These are phyloP conservation scores for Dactylonectria estremocensis DNA, from an alignment of 2,329 filamentous ascomycete species.

Conservation along the genomic window DNA sequence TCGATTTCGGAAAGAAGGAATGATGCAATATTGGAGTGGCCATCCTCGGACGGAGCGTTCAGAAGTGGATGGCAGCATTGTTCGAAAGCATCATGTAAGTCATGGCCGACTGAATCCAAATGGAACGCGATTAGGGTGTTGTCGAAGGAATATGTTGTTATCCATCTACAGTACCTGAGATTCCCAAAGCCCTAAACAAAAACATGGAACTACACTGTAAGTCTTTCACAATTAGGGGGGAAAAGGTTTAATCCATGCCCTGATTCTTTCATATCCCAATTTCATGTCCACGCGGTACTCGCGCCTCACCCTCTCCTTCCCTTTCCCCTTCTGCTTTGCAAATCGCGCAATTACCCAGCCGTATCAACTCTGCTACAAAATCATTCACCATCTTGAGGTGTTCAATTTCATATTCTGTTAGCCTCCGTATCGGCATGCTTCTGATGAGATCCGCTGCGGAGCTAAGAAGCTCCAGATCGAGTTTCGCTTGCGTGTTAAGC, in stretches of 20 bases:
- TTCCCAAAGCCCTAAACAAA: neutral
- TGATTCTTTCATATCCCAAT: neutral
- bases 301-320: neutral
- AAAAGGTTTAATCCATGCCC: neutral
- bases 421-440: too few species aligned
- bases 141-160: too few species aligned
- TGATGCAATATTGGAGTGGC: too few species aligned
- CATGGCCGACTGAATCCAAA: too few species aligned
- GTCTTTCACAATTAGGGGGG: neutral
- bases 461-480: slow-evolving; percentile 62
- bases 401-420: slow-evolving; percentile 56
- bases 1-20: too few species aligned
- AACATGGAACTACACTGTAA: neutral
- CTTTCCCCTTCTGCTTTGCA: slow-evolving; percentile 42
- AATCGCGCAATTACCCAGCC: slow-evolving; percentile 60
- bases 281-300: too few species aligned
- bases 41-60: too few species aligned
- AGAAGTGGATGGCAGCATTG: too few species aligned
- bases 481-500: slow-evolving; percentile 55
- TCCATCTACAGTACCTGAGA: neutral
- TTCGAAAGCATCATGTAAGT: too few species aligned
- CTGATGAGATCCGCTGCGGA: slow-evolving; percentile 60
- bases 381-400: slow-evolving; percentile 58
- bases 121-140: too few species aligned
- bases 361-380: slow-evolving; percentile 60